Conservation (phyloP, 495 filamentous ascomycete species). For the Talaromyces borbonicus region DNA sequence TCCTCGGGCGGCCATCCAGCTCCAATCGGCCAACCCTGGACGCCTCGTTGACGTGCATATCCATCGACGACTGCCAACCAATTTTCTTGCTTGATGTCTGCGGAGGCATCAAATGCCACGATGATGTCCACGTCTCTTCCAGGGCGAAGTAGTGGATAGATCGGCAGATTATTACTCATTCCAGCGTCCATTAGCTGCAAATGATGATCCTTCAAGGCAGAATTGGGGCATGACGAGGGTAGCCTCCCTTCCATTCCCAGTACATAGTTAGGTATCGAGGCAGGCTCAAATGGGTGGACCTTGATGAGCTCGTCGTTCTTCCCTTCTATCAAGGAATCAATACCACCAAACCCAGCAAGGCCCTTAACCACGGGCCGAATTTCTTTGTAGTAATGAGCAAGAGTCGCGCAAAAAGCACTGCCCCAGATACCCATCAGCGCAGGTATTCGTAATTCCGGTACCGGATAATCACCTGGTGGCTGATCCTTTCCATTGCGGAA, state of each 20-base stretch:
- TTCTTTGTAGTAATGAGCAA: conserved; percentile 93
- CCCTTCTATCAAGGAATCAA: conserved; percentile 82
- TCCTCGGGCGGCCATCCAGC: conserved; percentile 72
- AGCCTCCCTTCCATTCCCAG: conserved; percentile 68
- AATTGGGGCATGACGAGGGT: conserved; percentile 62
- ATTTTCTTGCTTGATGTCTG: conserved; percentile 77
- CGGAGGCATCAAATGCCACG: conserved; percentile 80
- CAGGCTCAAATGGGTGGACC: conserved; percentile 87
- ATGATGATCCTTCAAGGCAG: conserved; percentile 55
- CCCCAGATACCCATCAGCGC: conserved; percentile 88
- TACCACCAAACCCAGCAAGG: conserved; percentile 59
- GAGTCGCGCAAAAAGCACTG: conserved; percentile 87
- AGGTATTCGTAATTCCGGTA: conserved; percentile 75
- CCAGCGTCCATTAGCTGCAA: conserved; percentile 93
- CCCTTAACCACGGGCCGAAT: conserved; percentile 67
- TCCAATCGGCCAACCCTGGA: conserved; percentile 89
- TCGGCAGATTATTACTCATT: conserved; percentile 95
- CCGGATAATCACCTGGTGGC: conserved; percentile 46
- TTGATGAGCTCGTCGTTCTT: conserved; percentile 74
- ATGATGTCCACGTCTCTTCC: conserved; percentile 83
- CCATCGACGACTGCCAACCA: conserved; percentile 91
- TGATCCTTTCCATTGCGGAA: conserved; percentile 63
- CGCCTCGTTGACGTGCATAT: conserved; percentile 75
- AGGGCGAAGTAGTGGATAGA: conserved; percentile 84
- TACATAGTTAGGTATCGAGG: conserved; percentile 76